phyloP scores from a whole-genome alignment of 192 early-diverging fungal genomes.

The Mycoemilia scoparia region DNA sequence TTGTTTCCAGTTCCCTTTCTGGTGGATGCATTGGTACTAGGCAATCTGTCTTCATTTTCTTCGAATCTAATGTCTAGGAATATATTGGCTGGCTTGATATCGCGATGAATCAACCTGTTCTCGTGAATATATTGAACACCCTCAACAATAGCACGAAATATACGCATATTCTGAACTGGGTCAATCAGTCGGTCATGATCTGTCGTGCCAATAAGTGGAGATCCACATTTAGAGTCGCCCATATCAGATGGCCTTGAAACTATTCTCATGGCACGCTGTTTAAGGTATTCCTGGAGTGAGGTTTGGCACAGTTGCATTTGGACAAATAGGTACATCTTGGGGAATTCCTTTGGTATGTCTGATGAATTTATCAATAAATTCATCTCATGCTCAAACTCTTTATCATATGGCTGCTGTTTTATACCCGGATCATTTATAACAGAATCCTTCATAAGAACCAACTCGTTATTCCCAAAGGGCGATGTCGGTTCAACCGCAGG shows the following conservation, averaged over 20 bases:
- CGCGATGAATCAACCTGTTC: slow-evolving; percentile 52
- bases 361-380: no score
- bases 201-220: slow-evolving; percentile 2
- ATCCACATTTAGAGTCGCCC: slow-evolving; percentile 6
- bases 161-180: slow-evolving; percentile 30
- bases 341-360: no score
- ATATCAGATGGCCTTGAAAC: slow-evolving; percentile 6
- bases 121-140: slow-evolving; percentile 42
- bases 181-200: slow-evolving; percentile 30
- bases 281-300: slow-evolving; percentile 47
- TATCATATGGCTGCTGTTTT: no score
- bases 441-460: no score
- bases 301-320: slow-evolving; percentile 88
- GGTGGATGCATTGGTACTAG: slow-evolving; percentile 12
- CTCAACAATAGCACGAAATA: slow-evolving; percentile 58
- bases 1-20: slow-evolving; percentile 7
- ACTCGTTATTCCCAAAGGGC: no score
- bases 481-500: no score
- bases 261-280: slow-evolving; percentile 40
- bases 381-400: no score
- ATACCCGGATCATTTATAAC: no score
- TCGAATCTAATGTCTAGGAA: slow-evolving; percentile 39
- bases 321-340: slow-evolving; percentile 43
- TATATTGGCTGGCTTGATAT: slow-evolving; percentile 76
- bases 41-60: slow-evolving; percentile 15